These are phyloP conservation scores for Saccharomycopsis sp. DNA, from an alignment of 805 yeast genomes.

Conservation along the genomic window DNA sequence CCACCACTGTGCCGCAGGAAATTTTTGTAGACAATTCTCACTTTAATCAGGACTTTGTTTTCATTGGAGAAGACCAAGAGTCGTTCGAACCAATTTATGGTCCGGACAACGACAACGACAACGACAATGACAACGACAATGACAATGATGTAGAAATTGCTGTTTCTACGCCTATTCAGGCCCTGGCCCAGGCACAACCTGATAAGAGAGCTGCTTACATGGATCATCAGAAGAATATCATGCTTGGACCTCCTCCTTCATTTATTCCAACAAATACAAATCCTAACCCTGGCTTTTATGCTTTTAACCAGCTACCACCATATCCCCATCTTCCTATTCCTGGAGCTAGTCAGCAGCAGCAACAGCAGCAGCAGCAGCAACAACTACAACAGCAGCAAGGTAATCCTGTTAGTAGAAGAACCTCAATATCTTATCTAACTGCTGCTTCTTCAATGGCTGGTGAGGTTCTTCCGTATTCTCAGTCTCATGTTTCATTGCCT, in stretches of 20 bases:
- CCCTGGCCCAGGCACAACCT: background rate
- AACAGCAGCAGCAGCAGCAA: too few species aligned
- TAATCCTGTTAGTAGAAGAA: background rate
- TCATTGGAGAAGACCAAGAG: slow-evolving; percentile 18
- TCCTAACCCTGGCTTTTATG: background rate
- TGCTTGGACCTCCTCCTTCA: background rate
- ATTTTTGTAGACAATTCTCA: slow-evolving; percentile 11
- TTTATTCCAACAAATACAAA: background rate
- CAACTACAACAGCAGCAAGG: background rate
- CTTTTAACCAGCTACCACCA: background rate
- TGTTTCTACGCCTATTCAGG: background rate
- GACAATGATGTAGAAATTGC: background rate
- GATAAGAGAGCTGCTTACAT: background rate
- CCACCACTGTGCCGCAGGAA: slow-evolving; percentile 10
- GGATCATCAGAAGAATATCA: background rate
- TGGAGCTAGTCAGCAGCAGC: background rate
- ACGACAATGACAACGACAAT: background rate
- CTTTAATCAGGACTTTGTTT: slow-evolving; percentile 11
- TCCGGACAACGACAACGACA: slow-evolving; percentile 1
- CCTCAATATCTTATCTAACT: background rate
- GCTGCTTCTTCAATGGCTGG: background rate
- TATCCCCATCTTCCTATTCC: background rate
- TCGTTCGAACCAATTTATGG: slow-evolving; percentile 18
- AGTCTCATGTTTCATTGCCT: background rate
- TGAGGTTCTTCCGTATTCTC: background rate